These are phyloP conservation scores for Talaromyces sp. DNA, from an alignment of 2,329 filamentous ascomycete species.

Conservation along the genomic window DNA sequence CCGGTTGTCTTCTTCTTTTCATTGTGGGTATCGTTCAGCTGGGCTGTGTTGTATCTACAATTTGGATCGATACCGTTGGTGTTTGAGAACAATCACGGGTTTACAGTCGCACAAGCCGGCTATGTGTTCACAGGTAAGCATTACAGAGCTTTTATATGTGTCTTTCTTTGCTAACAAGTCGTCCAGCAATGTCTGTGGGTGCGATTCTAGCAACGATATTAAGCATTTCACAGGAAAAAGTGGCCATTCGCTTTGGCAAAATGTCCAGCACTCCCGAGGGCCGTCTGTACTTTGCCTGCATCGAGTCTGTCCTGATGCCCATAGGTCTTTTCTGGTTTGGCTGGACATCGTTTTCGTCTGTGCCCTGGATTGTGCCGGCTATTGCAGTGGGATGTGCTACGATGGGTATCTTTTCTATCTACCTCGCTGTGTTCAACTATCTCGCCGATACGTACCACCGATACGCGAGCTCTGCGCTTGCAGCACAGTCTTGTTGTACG, in stretches of 20 bases:
- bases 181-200: conserved; percentile 60
- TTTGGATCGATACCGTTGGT: conserved; percentile 77
- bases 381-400: conserved; percentile 69
- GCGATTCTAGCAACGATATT: conserved; percentile 61
- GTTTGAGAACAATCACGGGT: conserved; percentile 62
- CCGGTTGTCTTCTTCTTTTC: conserved; percentile 69
- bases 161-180: background rate
- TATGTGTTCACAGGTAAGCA: conserved; percentile 58
- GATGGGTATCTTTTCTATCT: conserved; percentile 81
- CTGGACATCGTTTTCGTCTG: conserved; percentile 57
- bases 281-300: conserved; percentile 75
- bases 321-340: conserved; percentile 77
- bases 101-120: conserved; percentile 62
- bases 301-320: conserved; percentile 69
- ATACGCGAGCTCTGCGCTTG: conserved; percentile 79
- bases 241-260: conserved; percentile 50
- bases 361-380: conserved; percentile 68
- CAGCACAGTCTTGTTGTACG: conserved; percentile 74
- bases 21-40: conserved; percentile 83
- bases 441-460: conserved; percentile 80
- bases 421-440: conserved; percentile 88
- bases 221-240: conserved; percentile 66
- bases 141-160: background rate
- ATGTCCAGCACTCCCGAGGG: conserved; percentile 59
- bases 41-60: conserved; percentile 82